Percentiles rank a stretch among this genome's conserved stretches.
Evolutionary conservation across 2,329 filamentous ascomycete species (phyloP).

Genomic region (Cladobotryum protrusum): DNA sequence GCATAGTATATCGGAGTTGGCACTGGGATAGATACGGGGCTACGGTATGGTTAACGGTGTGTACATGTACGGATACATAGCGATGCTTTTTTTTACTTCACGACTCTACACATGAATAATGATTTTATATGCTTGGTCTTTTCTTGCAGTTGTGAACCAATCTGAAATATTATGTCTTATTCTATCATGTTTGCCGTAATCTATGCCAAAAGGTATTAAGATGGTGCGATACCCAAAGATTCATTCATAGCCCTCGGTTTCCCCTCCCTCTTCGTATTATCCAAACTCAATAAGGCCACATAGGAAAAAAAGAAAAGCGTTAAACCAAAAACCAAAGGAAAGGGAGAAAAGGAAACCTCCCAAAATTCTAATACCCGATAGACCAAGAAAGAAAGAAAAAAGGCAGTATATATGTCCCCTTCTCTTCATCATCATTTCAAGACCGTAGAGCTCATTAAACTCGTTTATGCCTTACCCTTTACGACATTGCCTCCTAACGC

Average conservation of each 20-base stretch:
- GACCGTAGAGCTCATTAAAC: constrained; percentile 2
- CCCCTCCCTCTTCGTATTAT: not conserved
- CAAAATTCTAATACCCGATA: not conserved
- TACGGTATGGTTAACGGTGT: too few relatives aligned
- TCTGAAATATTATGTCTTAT: too few relatives aligned
- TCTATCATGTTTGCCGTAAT: too few relatives aligned
- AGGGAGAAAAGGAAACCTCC: not conserved
- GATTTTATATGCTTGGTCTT: too few relatives aligned
- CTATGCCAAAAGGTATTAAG: too few relatives aligned
- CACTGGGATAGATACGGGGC: too few relatives aligned
- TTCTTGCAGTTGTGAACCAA: too few relatives aligned
- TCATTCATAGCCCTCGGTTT: not conserved
- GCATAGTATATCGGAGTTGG: too few relatives aligned
- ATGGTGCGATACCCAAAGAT: too few relatives aligned
- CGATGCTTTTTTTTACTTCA: too few relatives aligned
- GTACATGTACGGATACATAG: too few relatives aligned
- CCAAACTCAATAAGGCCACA: not conserved
- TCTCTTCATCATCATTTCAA: not conserved
- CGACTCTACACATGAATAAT: too few relatives aligned
- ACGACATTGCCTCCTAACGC: constrained; percentile 20
- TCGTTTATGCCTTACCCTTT: constrained; percentile 9
- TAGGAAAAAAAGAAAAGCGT: not conserved
- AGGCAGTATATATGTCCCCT: constrained; percentile 2
- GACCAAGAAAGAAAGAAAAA: not conserved
- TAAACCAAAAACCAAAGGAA: not conserved